Conservation (phyloP, 2,329 filamentous ascomycete genomes). For the Trichoderma atrobrunneum region DNA sequence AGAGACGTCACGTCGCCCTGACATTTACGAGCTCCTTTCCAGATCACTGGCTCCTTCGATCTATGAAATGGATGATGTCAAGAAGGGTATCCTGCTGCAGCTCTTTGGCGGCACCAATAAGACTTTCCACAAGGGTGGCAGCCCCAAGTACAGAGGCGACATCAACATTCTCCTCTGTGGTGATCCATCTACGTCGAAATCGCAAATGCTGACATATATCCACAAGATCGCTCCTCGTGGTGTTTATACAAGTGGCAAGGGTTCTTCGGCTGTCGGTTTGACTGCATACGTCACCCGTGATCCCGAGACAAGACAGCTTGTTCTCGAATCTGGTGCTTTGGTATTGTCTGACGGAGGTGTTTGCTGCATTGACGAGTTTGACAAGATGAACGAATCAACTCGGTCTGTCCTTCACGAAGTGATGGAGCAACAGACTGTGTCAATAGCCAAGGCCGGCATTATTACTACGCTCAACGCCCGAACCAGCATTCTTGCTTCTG, state of each 20-base stretch:
- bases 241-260: conserved; percentile 79
- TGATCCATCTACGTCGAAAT: conserved; percentile 95
- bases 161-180: conserved; percentile 97
- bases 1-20: conserved; percentile 71
- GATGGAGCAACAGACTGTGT: conserved; percentile 85
- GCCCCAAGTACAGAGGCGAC: conserved; percentile 91
- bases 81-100: conserved; percentile 95
- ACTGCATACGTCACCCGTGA: conserved; percentile 80
- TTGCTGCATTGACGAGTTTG: conserved; percentile 82
- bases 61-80: conserved; percentile 97
- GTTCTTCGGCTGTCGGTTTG: conserved; percentile 76
- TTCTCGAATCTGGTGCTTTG: conserved; percentile 75
- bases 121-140: conserved; percentile 93
- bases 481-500: conserved; percentile 92
- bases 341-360: conserved; percentile 79
- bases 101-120: conserved; percentile 98
- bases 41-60: conserved; percentile 91
- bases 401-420: conserved; percentile 82
- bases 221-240: conserved; percentile 94
- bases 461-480: conserved; percentile 95
- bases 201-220: conserved; percentile 88
- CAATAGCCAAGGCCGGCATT: conserved; percentile 86
- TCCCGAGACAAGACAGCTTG: conserved; percentile 74
- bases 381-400: conserved; percentile 80
- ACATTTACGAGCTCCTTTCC: conserved; percentile 90